Base-by-base conservation (phyloP, 2,329 filamentous ascomycete species). In the Leptographium galeiforme region DNA sequence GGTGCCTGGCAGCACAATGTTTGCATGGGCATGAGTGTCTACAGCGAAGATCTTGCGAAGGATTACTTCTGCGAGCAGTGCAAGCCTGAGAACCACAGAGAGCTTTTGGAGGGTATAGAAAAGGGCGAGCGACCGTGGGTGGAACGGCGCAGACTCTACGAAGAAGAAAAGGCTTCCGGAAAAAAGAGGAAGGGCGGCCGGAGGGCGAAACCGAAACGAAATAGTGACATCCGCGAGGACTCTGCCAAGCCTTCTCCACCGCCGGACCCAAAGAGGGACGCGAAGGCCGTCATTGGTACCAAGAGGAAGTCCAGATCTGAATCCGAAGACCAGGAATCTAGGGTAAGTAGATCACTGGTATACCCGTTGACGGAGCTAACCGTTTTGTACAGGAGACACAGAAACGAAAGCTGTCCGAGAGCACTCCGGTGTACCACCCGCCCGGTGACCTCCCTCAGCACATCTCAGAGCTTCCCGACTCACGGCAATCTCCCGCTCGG, bases 1-100 rank as follows among this genome's bases (percentile, higher is more conserved):
- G 82, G 81, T 49, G 91, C 85, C 44, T 98, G 93, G 93, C 93
- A 98, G 69, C 93, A 98, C 69, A 96, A 96, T 63, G 84, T 94
- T 58, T 98, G 93, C 66, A 88, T 98, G 74, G 89, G 88, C 52
- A 80, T 96, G 65, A 82, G 78, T 62, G 81, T 84, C 48, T 89
- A 87, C 61, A 80, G 84, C 36, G 86, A 90, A 55, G 81, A 90
- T 62, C 76, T 88, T 53, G 85, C 87, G 34, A 86, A 86, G 56
- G 77, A 87, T 67, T 98, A 98, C 71, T 94, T 85, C 69, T 98
- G 93, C 70, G 93, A 98, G 68, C 74, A 84, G 68, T 97, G 93
- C 72, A 78, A 79, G 51, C 93, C 93, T 0, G 78, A 89, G 53
- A 82, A 90, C 57, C 93, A 98, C 70, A 82, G 81, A 60, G 82